Base-by-base conservation (phyloP, 148 eudicot species). In the Chenopodium quinoa region DNA sequence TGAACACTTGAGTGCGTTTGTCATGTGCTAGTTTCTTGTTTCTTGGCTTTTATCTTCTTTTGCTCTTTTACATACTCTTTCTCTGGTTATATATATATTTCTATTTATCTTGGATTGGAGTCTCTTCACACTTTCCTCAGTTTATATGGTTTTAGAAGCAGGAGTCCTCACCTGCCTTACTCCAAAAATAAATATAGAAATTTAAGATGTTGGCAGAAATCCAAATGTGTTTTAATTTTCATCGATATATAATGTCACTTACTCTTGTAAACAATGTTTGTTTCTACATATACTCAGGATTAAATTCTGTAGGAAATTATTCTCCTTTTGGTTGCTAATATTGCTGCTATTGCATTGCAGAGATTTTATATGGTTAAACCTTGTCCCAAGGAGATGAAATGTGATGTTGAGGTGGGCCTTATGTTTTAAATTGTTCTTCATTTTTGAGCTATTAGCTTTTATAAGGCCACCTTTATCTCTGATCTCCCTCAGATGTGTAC, bases 291-390 rank as follows among this genome's bases (percentile, higher is more conserved):
- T 78, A 40, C 47, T 31, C 20, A 13, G 23, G 7, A 27, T 4
- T 50, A 34, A 32, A 52, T 1, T 73, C 6, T 54, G 79, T 67
- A 22, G 40, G n/a, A 56, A 48, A 13, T 50, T 16, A 19, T 56
- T 74, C 67, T 48, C 11, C 50, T n/a, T 62, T 31, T 62, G 54
- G 64, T 73, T 67, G 44, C 72, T 81, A 73, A 85, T 74, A 67
- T 19, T 19, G n/a, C 19, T 13, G 29, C 63, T 75, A 64, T 88
- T 72, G 81, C 79, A 80, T 84, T 90, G 92, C 97, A 97, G 99
- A 91, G 99, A 79, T 94, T 94, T 83, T 92, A 81, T 56, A 90
- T 90, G 99, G 99, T 97, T 86, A 97, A 97, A 87, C 99, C 99
- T 80, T 94, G 99, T 80, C 86, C 92, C 25, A 97, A 97, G 89